Conservation (phyloP, 345 rosid genomes). For the Eucalyptus microcorys region DNA sequence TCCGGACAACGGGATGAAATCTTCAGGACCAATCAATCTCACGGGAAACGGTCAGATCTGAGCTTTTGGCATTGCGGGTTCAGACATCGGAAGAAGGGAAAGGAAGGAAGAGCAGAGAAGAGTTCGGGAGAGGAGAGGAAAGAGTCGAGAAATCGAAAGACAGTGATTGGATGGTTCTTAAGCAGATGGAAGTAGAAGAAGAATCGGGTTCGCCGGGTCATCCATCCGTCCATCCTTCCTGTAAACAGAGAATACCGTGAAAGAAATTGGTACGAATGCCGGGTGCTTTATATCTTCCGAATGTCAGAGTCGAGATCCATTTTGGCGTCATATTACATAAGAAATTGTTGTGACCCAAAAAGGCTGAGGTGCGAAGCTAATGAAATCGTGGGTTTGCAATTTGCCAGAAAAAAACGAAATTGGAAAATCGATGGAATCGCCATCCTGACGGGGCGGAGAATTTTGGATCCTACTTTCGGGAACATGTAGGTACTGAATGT, state of each 20-base stretch:
- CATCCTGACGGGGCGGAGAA: not conserved
- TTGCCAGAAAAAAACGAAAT: not conserved
- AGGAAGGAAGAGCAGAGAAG: not conserved
- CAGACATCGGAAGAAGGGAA: not conserved
- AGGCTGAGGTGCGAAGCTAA: not conserved
- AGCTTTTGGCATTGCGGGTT: not conserved
- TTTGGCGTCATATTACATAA: not conserved
- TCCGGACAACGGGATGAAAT: not conserved
- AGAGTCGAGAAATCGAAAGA: not conserved
- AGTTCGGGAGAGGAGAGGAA: not conserved
- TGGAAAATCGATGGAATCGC: not conserved
- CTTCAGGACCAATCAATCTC: not conserved
- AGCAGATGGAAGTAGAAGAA: not conserved
- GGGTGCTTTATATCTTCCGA: not conserved
- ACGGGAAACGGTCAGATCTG: not conserved
- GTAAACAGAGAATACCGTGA: not conserved
- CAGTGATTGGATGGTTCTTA: not conserved
- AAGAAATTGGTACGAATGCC: not conserved
- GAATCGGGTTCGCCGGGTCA: not conserved
- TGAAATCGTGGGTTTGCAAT: not conserved
- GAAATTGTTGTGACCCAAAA: not conserved
- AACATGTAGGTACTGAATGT: not conserved
- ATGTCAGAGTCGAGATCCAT: not conserved
- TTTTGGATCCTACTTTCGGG: not conserved
- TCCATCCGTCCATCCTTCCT: not conserved